Conservation (phyloP, 805 yeast species). For the Diddensiella transvaalensis region DNA sequence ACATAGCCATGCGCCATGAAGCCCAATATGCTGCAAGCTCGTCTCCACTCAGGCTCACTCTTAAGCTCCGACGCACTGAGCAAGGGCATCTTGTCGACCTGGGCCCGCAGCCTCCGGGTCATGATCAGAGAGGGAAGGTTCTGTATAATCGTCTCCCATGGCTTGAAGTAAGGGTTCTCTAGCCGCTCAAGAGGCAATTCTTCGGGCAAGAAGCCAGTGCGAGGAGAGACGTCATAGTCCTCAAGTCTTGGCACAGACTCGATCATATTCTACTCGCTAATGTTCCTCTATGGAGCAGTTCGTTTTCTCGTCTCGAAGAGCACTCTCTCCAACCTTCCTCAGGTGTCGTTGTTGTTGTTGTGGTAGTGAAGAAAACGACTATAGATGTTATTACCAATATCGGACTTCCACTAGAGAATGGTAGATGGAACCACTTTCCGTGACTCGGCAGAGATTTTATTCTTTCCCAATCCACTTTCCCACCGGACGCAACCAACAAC, state of each 20-base stretch:
- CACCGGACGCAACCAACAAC: too few species aligned
- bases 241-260: slow-evolving; percentile 45
- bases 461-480: too few species aligned
- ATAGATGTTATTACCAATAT: too few species aligned
- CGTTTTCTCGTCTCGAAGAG: too few species aligned
- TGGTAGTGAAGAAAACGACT: too few species aligned
- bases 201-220: slow-evolving; percentile 77
- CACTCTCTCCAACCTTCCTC: too few species aligned
- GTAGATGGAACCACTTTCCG: too few species aligned
- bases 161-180: slow-evolving; percentile 57
- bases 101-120: slow-evolving; percentile 54
- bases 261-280: too few species aligned
- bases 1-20: slow-evolving; percentile 85
- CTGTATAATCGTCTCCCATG: slow-evolving; percentile 72
- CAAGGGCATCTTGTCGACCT: slow-evolving; percentile 64
- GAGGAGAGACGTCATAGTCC: slow-evolving; percentile 67
- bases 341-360: too few species aligned
- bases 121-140: slow-evolving; percentile 72
- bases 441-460: too few species aligned
- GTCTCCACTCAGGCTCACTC: slow-evolving; percentile 53
- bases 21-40: slow-evolving; percentile 78
- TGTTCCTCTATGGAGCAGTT: too few species aligned
- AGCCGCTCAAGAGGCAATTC: slow-evolving; percentile 57
- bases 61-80: slow-evolving; percentile 47
- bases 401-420: too few species aligned